Percentiles rank a stretch among this genome's conserved stretches.
Conservation (phyloP, 192 early-diverging fungal species). For the Allomyces macrogynus region DNA sequence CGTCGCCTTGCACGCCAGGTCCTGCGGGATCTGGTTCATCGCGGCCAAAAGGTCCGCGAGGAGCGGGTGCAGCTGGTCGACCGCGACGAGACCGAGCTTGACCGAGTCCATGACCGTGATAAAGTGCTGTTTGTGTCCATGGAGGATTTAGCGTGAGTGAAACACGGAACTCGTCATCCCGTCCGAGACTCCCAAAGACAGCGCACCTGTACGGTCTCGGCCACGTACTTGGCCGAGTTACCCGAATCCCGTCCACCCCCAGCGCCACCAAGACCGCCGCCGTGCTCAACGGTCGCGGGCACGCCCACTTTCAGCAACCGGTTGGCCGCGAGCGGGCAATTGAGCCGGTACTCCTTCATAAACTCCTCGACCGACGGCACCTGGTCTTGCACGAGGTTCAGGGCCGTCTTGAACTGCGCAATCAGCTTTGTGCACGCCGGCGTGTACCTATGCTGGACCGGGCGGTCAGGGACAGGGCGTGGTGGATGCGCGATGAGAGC, state of each 20-base stretch:
- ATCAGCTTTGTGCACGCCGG: constrained; percentile 74
- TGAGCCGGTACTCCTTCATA: constrained; percentile 62
- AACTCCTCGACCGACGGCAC: constrained; percentile 49
- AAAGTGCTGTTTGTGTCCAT: constrained; percentile 35
- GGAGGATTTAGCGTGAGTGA: background rate
- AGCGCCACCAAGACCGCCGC: constrained; percentile 22
- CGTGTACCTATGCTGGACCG: constrained; percentile 43
- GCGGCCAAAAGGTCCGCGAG: constrained; percentile 69
- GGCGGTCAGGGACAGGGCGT: too few species aligned
- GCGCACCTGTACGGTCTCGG: constrained; percentile 44
- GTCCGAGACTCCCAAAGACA: background rate
- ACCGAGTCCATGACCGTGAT: constrained; percentile 84
- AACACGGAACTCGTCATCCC: background rate
- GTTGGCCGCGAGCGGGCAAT: constrained; percentile 66
- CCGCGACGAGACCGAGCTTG: constrained; percentile 58
- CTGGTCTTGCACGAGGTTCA: constrained; percentile 36
- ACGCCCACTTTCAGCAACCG: constrained; percentile 80
- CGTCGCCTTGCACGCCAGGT: background rate
- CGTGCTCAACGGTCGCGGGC: constrained; percentile 87
- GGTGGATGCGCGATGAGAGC: too few species aligned
- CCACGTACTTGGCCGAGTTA: constrained; percentile 56
- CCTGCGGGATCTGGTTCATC: constrained; percentile 47
- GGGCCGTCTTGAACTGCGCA: constrained; percentile 70
- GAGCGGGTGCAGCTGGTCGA: constrained; percentile 78
- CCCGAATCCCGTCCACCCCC: constrained; percentile 17